Conservation (phyloP, 1,139 yeast species). For the Geotrichum citri-aurantii region DNA sequence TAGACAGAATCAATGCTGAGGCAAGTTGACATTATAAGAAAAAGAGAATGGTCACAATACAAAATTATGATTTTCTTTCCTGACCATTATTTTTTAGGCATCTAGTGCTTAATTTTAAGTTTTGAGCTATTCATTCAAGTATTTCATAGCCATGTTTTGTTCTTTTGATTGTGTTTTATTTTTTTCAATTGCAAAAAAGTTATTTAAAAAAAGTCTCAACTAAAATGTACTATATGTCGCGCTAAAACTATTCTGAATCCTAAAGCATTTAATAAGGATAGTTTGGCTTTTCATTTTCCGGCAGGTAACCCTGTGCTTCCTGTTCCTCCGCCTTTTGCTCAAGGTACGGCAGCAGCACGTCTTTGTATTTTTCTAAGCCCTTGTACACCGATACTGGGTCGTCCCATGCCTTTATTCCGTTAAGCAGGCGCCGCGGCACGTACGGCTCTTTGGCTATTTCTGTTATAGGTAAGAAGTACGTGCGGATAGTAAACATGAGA, state of each 20-base stretch:
- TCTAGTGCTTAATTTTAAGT: too few species aligned
- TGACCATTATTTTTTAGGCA: too few species aligned
- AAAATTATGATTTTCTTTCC: too few species aligned
- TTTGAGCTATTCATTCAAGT: too few species aligned
- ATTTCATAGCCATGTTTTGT: too few species aligned
- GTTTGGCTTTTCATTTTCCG: constrained; percentile 8
- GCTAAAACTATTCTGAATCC: not conserved
- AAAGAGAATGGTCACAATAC: too few species aligned
- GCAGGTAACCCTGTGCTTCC: constrained; percentile 40
- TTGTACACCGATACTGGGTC: constrained; percentile 55
- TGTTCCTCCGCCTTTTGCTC: constrained; percentile 48
- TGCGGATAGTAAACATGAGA: constrained; percentile 55
- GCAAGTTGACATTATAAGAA: too few species aligned
- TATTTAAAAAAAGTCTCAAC: too few species aligned
- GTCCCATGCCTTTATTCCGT: constrained; percentile 55
- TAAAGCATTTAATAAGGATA: constrained; percentile 10
- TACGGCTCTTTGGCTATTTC: constrained; percentile 54
- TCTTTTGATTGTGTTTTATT: too few species aligned
- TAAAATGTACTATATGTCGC: too few species aligned
- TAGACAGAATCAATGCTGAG: too few species aligned
- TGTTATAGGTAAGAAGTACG: constrained; percentile 53
- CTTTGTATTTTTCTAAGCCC: constrained; percentile 51
- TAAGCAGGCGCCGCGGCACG: constrained; percentile 52
- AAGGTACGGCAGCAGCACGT: constrained; percentile 50
- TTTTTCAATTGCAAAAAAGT: too few species aligned